These are phyloP conservation scores for Penicillium macrosclerotiorum DNA, from an alignment of 495 filamentous ascomycete genomes.

Conservation along the genomic window DNA sequence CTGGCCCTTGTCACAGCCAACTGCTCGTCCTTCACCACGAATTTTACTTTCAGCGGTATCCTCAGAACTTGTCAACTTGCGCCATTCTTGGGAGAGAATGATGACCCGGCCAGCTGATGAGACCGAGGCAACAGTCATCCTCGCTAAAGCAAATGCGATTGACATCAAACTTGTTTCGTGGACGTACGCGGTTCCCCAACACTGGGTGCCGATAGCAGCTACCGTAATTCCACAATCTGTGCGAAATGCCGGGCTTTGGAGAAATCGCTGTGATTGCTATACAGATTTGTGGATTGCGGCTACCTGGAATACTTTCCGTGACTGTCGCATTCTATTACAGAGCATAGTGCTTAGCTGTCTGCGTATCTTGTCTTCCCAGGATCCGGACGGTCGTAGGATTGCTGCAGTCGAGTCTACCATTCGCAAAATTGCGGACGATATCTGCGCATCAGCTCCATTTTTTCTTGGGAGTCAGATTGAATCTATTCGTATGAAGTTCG, in stretches of 20 bases:
- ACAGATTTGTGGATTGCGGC: constrained; percentile 56
- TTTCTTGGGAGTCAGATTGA: constrained; percentile 38
- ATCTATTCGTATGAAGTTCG: constrained; percentile 28
- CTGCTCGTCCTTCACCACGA: constrained; percentile 14
- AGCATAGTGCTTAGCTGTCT: constrained; percentile 46
- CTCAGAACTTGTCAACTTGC: constrained; percentile 28
- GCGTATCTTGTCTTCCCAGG: constrained; percentile 10
- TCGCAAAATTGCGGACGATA: constrained; percentile 34
- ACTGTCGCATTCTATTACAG: constrained; percentile 54
- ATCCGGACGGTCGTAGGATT: constrained; percentile 5
- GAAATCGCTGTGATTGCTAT: constrained; percentile 58
- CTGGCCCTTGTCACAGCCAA: constrained; percentile 24
- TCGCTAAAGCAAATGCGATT: constrained; percentile 25
- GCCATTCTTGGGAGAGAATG: constrained; percentile 23
- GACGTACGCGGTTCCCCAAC: constrained; percentile 25
- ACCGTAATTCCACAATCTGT: constrained; percentile 33
- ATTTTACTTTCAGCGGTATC: constrained; percentile 23
- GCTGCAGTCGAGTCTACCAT: constrained; percentile 12
- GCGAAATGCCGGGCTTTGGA: constrained; percentile 40
- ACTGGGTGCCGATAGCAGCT: constrained; percentile 32
- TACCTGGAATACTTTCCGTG: constrained; percentile 65
- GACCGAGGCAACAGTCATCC: constrained; percentile 13
- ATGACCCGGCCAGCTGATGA: constrained; percentile 1
- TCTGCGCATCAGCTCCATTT: constrained; percentile 43
- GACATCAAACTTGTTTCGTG: constrained; percentile 30